Conservation (phyloP, 139 green algal species). For the Closterium sp. region DNA sequence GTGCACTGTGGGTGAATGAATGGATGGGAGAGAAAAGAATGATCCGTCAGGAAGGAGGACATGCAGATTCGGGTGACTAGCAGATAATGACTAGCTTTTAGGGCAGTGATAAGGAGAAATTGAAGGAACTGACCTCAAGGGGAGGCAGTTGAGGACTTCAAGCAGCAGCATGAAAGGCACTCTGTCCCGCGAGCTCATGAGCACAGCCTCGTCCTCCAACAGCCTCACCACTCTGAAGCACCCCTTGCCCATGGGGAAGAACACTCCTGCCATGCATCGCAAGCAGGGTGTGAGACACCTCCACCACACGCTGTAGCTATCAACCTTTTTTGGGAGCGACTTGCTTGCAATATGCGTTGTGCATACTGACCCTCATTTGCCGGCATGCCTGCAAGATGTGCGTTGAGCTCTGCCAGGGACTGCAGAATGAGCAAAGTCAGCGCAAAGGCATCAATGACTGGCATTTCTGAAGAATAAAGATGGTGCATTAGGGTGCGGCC, state of each 20-base stretch:
- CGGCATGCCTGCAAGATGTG: conserved; percentile 16
- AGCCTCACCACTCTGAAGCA: conserved; percentile 83
- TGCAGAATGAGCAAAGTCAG: neutral
- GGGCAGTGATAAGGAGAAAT: neutral
- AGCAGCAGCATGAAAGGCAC: conserved; percentile 81
- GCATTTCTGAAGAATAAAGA: neutral
- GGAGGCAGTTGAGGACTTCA: conserved; percentile 62
- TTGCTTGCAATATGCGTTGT: neutral
- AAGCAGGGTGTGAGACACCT: neutral
- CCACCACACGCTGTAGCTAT: neutral
- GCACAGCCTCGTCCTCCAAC: conserved; percentile 70
- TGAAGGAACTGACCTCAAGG: neutral
- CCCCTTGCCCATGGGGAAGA: conserved; percentile 78
- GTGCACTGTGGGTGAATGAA: neutral
- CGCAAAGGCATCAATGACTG: neutral
- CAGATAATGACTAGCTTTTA: neutral
- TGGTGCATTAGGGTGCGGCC: neutral
- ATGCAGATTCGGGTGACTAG: neutral
- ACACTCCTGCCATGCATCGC: conserved; percentile 61
- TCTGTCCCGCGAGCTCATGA: conserved; percentile 89
- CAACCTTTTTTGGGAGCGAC: neutral
- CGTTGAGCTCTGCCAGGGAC: conserved; percentile 49
- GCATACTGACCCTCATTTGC: neutral
- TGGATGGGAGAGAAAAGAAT: neutral
- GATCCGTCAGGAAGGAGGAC: no score